Evolutionary conservation across 345 rosid species (phyloP).

Genomic region (Linum tenue): DNA sequence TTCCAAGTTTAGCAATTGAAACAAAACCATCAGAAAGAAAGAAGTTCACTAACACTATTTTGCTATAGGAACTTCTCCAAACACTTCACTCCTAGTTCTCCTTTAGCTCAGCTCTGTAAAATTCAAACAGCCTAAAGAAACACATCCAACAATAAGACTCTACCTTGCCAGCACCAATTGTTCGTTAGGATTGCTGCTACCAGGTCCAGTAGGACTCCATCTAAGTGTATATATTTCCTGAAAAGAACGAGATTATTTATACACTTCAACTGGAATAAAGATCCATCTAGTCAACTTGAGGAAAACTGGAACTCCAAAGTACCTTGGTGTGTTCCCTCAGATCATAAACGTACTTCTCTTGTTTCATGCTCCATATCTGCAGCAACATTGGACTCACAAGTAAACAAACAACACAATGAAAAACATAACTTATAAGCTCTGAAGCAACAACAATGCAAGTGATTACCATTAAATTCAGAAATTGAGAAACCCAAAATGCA

Average conservation of each 20-base stretch:
- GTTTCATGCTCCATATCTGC: slow-evolving; percentile 86
- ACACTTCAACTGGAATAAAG: not conserved
- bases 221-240: slow-evolving; percentile 89
- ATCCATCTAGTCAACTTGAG: not conserved
- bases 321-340: slow-evolving; percentile 76
- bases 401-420: not conserved
- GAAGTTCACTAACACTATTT: not conserved
- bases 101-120: too few species aligned
- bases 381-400: slow-evolving; percentile 9
- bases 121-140: too few species aligned
- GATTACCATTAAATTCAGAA: not conserved
- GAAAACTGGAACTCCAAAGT: not conserved
- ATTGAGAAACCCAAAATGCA: not conserved
- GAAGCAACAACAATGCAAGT: not conserved
- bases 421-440: not conserved
- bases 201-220: slow-evolving; percentile 94
- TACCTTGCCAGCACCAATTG: slow-evolving; percentile 84
- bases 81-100: too few species aligned
- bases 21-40: not conserved
- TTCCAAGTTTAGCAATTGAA: too few species aligned
- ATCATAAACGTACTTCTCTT: slow-evolving; percentile 70
- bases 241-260: slow-evolving; percentile 4
- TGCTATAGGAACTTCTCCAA: too few species aligned
- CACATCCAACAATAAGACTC: not conserved
- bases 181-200: slow-evolving; percentile 91